These are phyloP conservation scores for Cryptosporidium tyzzeri DNA, from an alignment of 169 alveolate species.

Conservation along the genomic window DNA sequence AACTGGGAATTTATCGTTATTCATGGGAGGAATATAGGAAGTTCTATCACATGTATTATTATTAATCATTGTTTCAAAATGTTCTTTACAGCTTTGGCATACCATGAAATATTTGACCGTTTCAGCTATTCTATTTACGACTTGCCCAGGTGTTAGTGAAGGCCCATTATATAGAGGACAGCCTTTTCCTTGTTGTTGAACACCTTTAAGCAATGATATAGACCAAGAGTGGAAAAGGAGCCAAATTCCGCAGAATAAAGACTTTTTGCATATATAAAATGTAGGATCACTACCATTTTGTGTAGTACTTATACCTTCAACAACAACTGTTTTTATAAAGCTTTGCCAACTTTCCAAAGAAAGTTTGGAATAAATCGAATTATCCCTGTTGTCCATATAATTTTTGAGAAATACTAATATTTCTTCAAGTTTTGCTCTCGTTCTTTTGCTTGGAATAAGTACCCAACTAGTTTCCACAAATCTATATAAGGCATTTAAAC, in stretches of 20 bases:
- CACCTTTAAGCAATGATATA: conserved; percentile 51
- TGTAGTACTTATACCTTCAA: conserved; percentile 26
- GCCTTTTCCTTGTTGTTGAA: conserved; percentile 38
- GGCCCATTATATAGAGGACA: conserved; percentile 55
- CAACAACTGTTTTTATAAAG: conserved; percentile 21
- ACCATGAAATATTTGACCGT: conserved; percentile 49
- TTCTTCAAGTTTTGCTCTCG: conserved; percentile 22
- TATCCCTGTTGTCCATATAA: conserved; percentile 13
- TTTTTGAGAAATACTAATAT: conserved; percentile 22
- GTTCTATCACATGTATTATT: conserved; percentile 68
- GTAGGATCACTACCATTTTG: conserved; percentile 17
- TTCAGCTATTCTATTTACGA: conserved; percentile 56
- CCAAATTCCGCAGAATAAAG: conserved; percentile 72
- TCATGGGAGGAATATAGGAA: conserved; percentile 35
- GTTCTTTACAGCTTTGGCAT: conserved; percentile 67
- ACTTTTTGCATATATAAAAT: conserved; percentile 31
- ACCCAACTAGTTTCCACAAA: conserved; percentile 73
- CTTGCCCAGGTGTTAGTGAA: conserved; percentile 48
- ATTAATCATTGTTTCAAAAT: conserved; percentile 49
- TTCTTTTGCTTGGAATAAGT: conserved; percentile 54
- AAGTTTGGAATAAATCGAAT: conserved; percentile 26
- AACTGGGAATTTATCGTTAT: conserved; percentile 39
- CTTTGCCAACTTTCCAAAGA: conserved; percentile 38
- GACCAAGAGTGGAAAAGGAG: conserved; percentile 69
- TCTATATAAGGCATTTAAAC: conserved; percentile 39